Base-by-base conservation (phyloP, 2,329 filamentous ascomycete genomes). In the Madurella fahalii region DNA sequence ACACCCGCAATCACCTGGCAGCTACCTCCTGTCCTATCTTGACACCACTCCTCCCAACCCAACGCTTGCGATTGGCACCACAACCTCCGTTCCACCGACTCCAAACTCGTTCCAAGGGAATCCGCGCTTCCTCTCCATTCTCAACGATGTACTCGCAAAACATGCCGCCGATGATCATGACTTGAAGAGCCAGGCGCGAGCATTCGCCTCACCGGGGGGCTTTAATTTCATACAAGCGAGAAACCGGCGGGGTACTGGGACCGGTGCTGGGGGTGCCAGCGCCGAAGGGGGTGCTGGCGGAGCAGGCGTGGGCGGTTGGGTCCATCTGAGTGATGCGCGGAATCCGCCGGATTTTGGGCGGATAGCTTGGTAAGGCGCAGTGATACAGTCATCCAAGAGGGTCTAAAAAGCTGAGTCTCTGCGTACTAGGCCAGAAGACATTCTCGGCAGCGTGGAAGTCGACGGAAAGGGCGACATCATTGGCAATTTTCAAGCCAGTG, bases 371-470 rank as follows among this genome's bases (percentile, higher is more conserved):
- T 69, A 47, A 45, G 62, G 44, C 12, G 8, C n/a, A n/a, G 12
- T 32, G 30, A 17, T 17, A 42, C 9, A 17, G 7, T 3, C 1
- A 4, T 5, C 8, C 2, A 3, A 4, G 11, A 7, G 31, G 30
- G 1, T 15, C 4, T 34, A 15, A 7, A 25, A 25, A 25, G 25
- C 25, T 25, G 25, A 25, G 25, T 34, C 9, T 16, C 46, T 34
- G 12, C 12, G n/a, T 18, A 7, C 20, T 39, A 69, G 68, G 75
- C 84, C 84, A 1, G 84, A 87, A 63, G 84, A 88, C 63, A 88
- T 88, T 39, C 72, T 88, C 51, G 85, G 84, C 39, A 87, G 84
- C 59, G 75, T 87, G 40, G 80, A 86, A 65, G 84, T 87, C 5
- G 76, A 86, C 64, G 75, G 73, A 1, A 60, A 70, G 7, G 85